Base-by-base conservation (phyloP, 371 early-diverging fungal genomes). In the Amoeboradix gromovi region DNA sequence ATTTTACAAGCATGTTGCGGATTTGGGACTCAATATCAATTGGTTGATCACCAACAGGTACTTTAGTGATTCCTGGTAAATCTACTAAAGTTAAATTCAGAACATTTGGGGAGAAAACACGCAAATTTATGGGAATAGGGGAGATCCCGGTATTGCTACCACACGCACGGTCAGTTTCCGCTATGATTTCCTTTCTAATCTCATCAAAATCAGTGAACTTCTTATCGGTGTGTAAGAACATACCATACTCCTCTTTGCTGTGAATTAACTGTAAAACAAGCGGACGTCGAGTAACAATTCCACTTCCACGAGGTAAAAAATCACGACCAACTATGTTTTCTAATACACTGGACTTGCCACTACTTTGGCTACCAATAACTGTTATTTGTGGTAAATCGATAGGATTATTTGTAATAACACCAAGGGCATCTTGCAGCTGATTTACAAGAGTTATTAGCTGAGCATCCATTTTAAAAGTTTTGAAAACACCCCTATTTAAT, bases 261-360 rank as follows among this genome's bases (percentile, higher is more conserved):
- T 75, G 48, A 29, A 88, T 82, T 22, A 94, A 81, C 74, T 94
- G 91, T 68, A 94, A 76, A 29, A 94, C 86, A n/a, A 93, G 75
- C 30, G 94, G 94, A 32, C 94, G 82, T 68, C 91, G 82, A 66
- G 94, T 92, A 69, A 93, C 91, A 71, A 94, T 87, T 31, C 91
- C 94, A 69, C 82, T 85, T 27, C 93, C 93, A 68, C 91, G 79
- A 30, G 94, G 94, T 69, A 94, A 73, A 71, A 94, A 89, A 74
- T 92, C 92, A 69, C 85, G 84, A 30, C 88, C 87, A 48, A 92
- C 89, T 68, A 94, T 85, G 72, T 87, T 88, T 72, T 92, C 93
- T 30, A 94, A 75, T 5, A 92, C 90, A 66, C 90, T 90, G 65
- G 88, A 88, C 76, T 94, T 94, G 68, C 94, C 94, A 67, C 87